phyloP scores from a whole-genome alignment of 2,329 filamentous ascomycete genomes.

The Parasarocladium wereldwijsianum region DNA sequence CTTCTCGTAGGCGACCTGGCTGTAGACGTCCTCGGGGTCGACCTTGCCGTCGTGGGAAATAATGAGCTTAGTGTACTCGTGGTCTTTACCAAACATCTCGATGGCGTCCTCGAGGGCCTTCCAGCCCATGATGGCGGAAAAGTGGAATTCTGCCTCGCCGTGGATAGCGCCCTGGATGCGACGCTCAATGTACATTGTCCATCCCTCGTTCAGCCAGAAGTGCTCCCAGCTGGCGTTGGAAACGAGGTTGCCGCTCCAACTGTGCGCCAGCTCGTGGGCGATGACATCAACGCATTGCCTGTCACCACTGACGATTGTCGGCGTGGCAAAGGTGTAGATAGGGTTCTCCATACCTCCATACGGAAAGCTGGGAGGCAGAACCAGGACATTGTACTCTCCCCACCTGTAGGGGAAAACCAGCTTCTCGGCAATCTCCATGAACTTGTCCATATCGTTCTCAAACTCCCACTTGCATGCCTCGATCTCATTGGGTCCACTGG shows the following conservation, averaged over 20 bases:
- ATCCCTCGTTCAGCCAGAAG: conserved; percentile 65
- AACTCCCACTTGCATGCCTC: conserved; percentile 80
- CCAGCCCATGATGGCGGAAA: conserved; percentile 94
- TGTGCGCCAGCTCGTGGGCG: conserved; percentile 64
- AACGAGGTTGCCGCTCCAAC: conserved; percentile 83
- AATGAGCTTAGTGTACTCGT: conserved; percentile 87
- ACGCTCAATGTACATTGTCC: conserved; percentile 90
- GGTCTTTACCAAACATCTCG: conserved; percentile 62
- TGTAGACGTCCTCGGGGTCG: conserved; percentile 93
- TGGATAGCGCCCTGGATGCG: conserved; percentile 66
- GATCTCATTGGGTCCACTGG: conserved; percentile 78
- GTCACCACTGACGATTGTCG: conserved; percentile 83
- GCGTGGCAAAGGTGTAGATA: conserved; percentile 88
- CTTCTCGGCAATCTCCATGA: conserved; percentile 73
- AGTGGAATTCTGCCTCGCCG: conserved; percentile 75
- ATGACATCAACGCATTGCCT: conserved; percentile 91
- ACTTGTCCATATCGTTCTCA: conserved; percentile 80
- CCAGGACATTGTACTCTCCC: conserved; percentile 89
- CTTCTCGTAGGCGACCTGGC: conserved; percentile 86
- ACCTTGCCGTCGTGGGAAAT: conserved; percentile 67
- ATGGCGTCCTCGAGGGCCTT: conserved; percentile 74
- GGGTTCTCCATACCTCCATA: conserved; percentile 91
- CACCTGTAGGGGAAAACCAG: conserved; percentile 73
- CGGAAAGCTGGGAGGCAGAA: conserved; percentile 79
- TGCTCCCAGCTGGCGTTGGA: conserved; percentile 72